A percentile compares a stretch with the other conserved stretches of the same genome.
Conservation (phyloP, 768 basidiomycete genomes). For the Lentinula guzmanii region DNA sequence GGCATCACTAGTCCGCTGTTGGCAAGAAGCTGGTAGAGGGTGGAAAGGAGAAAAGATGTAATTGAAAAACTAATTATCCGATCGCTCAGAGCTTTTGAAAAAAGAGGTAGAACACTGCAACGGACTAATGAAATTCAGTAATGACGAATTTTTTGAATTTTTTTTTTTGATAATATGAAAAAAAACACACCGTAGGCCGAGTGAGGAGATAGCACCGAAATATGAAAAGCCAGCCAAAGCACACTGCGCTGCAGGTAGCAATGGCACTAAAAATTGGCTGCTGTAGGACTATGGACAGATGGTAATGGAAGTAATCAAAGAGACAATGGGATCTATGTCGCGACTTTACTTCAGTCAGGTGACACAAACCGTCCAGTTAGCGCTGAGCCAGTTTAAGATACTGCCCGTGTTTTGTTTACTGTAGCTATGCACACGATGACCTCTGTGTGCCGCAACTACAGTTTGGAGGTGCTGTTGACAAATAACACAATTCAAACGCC, state of each 20-base stretch:
- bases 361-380: not conserved
- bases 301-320: not conserved
- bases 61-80: not conserved
- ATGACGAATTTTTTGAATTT: not conserved
- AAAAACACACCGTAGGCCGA: not conserved
- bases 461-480: no score
- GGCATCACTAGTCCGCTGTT: not conserved
- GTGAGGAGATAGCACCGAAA: not conserved
- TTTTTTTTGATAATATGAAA: not conserved
- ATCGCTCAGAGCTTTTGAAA: not conserved
- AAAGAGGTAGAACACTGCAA: not conserved
- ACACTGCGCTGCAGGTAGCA: not conserved
- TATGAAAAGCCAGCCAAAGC: not conserved
- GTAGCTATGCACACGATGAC: no score
- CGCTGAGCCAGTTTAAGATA: no score
- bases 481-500: no score
- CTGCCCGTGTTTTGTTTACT: no score
- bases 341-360: not conserved
- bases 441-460: no score
- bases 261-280: not conserved
- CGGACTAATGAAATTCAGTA: not conserved
- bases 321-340: not conserved
- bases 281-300: not conserved
- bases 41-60: not conserved
- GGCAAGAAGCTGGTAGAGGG: not conserved